These are phyloP conservation scores for Nepenthes mirabilis DNA, from an alignment of 148 eudicot species.

Conservation along the genomic window DNA sequence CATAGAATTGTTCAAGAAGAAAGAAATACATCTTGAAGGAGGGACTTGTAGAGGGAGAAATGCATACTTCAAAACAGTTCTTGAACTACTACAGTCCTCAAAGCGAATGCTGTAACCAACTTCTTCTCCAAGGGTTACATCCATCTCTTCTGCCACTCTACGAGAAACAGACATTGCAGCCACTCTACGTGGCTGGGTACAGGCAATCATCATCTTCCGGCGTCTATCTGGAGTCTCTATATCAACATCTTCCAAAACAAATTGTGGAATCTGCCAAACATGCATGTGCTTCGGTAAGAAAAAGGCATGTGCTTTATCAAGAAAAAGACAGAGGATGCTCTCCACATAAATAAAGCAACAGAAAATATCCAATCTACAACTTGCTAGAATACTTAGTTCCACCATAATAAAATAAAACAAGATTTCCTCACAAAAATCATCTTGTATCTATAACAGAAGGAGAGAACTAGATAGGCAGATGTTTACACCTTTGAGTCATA, in stretches of 20 bases:
- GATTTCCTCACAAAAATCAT: no score
- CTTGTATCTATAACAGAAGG: no score
- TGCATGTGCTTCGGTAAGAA: no score
- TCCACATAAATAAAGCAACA: no score
- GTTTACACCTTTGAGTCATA: no score
- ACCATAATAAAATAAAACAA: no score
- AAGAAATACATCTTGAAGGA: not conserved
- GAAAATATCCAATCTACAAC: no score
- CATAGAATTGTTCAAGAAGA: not conserved
- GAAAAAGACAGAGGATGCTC: no score
- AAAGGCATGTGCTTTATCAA: no score
- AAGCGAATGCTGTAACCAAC: conserved; percentile 93
- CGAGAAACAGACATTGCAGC: conserved; percentile 99
- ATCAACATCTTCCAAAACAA: conserved; percentile 84
- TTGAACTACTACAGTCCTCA: conserved; percentile 73
- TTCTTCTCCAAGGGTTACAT: conserved; percentile 87
- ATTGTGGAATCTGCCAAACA: conserved; percentile 68
- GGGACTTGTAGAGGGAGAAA: not conserved
- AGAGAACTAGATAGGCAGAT: no score
- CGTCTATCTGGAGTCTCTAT: conserved; percentile 47
- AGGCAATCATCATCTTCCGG: conserved; percentile 63
- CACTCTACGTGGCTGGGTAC: conserved; percentile 96
- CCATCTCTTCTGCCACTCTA: conserved; percentile 96
- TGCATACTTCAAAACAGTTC: conserved; percentile 64
- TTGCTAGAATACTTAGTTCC: no score